These are phyloP conservation scores for Eutrema heterophyllum DNA, from an alignment of 345 rosid species.

Conservation along the genomic window DNA sequence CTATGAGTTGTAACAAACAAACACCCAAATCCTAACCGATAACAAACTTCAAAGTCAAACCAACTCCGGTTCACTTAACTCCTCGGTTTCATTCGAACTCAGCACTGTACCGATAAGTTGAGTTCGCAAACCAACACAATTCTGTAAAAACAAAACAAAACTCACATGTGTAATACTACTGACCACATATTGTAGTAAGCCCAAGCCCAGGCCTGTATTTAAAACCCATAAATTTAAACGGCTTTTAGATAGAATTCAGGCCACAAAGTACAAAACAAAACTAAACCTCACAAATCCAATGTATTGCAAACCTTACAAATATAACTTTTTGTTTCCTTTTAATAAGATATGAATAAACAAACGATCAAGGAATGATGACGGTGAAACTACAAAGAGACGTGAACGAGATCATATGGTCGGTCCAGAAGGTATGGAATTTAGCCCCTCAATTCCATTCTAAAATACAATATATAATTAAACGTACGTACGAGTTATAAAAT, in stretches of 20 bases:
- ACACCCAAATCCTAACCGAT: background rate
- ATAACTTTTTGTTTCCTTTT: background rate
- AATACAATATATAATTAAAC: background rate
- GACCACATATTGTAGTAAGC: background rate
- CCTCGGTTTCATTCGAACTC: background rate
- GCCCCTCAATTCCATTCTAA: no score
- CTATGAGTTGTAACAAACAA: background rate
- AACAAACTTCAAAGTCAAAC: background rate
- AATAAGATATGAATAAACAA: background rate
- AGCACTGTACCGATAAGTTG: background rate
- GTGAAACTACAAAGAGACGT: conserved; percentile 5
- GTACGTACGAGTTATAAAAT: background rate
- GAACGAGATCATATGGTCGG: conserved; percentile 3
- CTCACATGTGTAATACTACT: background rate
- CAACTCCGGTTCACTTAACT: background rate
- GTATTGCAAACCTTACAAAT: background rate
- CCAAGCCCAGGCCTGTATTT: background rate
- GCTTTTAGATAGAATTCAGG: background rate
- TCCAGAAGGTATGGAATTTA: background rate
- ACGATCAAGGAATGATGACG: background rate
- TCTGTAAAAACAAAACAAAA: background rate
- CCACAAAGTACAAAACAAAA: background rate
- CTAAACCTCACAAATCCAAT: background rate
- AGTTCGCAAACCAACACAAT: background rate
- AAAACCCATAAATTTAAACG: background rate